These are phyloP conservation scores for Adenanthera pavonina DNA, from an alignment of 306 rosid genomes.

Conservation along the genomic window DNA sequence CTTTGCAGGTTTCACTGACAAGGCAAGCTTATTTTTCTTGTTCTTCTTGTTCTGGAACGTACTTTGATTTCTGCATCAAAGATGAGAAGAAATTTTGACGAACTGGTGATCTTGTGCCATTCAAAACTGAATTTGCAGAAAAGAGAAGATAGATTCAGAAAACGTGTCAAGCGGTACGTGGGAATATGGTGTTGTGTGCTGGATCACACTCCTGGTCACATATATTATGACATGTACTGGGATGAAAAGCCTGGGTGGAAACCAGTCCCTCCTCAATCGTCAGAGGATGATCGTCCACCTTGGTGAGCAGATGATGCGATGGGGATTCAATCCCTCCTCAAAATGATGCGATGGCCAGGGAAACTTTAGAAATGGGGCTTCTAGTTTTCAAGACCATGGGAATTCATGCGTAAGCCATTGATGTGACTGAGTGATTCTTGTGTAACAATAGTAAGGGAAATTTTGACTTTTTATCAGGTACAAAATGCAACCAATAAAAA, in stretches of 20 bases:
- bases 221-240: conserved; percentile 96
- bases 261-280: conserved; percentile 80
- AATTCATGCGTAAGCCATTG: conserved; percentile 29
- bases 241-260: conserved; percentile 97
- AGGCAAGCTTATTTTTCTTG: conserved; percentile 52
- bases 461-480: conserved; percentile 18
- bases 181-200: conserved; percentile 98
- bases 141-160: conserved; percentile 76
- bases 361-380: conserved; percentile 22
- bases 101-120: conserved; percentile 31
- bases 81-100: conserved; percentile 3
- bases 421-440: conserved; percentile 19
- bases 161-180: conserved; percentile 70
- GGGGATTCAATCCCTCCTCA: not conserved
- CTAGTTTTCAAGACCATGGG: conserved; percentile 26
- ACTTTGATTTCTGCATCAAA: conserved; percentile 14
- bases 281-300: conserved; percentile 89
- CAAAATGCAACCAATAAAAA: conserved; percentile 12
- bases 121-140: conserved; percentile 48
- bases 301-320: conserved; percentile 42
- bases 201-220: conserved; percentile 81
- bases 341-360: not conserved
- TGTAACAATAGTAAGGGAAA: conserved; percentile 33
- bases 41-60: not conserved
- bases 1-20: conserved; percentile 69